Conservation (phyloP, 208 protist genomes). For the Phytomonas sp. region DNA sequence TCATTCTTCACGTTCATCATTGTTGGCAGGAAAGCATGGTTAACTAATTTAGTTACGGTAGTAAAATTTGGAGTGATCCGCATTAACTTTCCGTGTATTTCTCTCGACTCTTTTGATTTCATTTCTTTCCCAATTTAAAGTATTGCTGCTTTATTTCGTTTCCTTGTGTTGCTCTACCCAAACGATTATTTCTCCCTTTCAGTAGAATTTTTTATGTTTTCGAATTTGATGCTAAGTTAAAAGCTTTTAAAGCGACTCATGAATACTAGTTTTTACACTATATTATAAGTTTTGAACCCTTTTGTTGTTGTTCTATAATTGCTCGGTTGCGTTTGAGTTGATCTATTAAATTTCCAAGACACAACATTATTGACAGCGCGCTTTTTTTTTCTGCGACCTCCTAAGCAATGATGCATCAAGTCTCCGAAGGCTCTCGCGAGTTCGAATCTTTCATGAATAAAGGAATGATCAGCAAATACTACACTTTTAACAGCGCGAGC, state of each 20-base stretch:
- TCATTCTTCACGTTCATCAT: not conserved
- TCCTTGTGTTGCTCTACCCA: not conserved
- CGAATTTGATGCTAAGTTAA: not conserved
- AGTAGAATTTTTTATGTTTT: conserved; percentile 3
- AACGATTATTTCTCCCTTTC: conserved; percentile 2
- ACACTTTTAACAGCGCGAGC: conserved; percentile 18
- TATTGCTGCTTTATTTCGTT: conserved; percentile 8
- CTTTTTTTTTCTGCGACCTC: not conserved
- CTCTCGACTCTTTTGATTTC: conserved; percentile 7
- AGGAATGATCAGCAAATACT: conserved; percentile 8
- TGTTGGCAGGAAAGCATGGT: not conserved
- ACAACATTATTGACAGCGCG: not conserved
- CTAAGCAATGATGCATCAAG: conserved; percentile 8
- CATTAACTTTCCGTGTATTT: conserved; percentile 7
- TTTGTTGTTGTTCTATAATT: not conserved
- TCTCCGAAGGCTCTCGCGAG: conserved; percentile 3
- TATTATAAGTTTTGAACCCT: not conserved
- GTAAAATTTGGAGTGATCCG: not conserved
- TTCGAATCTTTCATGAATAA: not conserved
- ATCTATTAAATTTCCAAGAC: not conserved
- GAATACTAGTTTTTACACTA: not conserved
- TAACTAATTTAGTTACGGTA: not conserved
- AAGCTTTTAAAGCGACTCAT: not conserved
- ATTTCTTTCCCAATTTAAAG: conserved; percentile 10
- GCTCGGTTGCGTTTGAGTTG: not conserved